phyloP scores from a whole-genome alignment of 257 asterid species.

The Cordia subcordata region DNA sequence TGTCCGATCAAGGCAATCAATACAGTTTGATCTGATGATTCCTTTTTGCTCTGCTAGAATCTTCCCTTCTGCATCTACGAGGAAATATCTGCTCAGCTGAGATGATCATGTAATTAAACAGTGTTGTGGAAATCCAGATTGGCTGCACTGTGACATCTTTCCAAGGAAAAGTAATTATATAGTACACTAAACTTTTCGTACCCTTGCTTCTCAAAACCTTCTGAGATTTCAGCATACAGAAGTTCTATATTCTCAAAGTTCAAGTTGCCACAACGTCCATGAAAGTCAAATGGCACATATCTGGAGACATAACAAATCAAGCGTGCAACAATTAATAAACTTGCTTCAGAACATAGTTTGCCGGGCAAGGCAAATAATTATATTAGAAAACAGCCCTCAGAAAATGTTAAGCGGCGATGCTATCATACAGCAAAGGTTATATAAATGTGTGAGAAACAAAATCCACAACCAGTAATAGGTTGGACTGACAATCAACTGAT shows the following conservation, averaged over 20 bases:
- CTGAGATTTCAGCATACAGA: slow-evolving; percentile 61
- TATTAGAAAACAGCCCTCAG: no score
- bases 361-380: no score
- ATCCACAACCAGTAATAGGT: no score
- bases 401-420: no score
- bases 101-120: slow-evolving; percentile 51
- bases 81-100: slow-evolving; percentile 98
- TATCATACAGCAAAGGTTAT: no score
- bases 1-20: slow-evolving; percentile 96
- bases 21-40: slow-evolving; percentile 80
- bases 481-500: no score
- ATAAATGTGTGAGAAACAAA: no score
- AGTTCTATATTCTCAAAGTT: slow-evolving; percentile 79
- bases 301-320: slow-evolving; percentile 28
- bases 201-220: slow-evolving; percentile 89
- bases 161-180: slow-evolving; percentile 14
- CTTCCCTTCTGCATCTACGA: slow-evolving; percentile 70
- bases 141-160: slow-evolving; percentile 23
- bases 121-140: slow-evolving; percentile 43
- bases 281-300: slow-evolving; percentile 89
- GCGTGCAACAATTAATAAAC: no score
- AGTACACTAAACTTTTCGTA: slow-evolving; percentile 21
- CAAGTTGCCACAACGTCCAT: slow-evolving; percentile 74
- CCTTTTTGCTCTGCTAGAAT: slow-evolving; percentile 76
- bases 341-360: no score